Percentiles rank a stretch among this genome's conserved stretches.
Conservation (phyloP, 257 asterid species). For the Solanum raphanifolium region DNA sequence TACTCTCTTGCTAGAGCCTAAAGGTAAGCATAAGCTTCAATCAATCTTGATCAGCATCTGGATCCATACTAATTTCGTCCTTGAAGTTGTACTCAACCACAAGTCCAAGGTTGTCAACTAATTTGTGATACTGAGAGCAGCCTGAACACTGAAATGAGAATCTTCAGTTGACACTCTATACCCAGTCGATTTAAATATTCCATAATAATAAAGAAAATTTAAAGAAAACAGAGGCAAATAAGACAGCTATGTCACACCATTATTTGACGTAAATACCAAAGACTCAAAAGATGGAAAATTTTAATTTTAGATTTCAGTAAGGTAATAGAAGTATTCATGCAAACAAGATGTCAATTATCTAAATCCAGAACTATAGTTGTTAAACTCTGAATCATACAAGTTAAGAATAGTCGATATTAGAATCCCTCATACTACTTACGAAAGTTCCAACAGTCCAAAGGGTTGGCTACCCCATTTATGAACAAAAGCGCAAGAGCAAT, state of each 20-base stretch:
- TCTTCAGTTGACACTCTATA: background rate
- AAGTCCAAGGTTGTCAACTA: slow-evolving; percentile 91
- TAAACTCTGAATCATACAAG: background rate
- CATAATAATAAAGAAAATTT: background rate
- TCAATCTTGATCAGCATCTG: slow-evolving; percentile 34
- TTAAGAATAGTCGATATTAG: background rate
- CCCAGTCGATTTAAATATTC: background rate
- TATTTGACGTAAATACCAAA: background rate
- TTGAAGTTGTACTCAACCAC: slow-evolving; percentile 66
- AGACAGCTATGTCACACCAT: background rate
- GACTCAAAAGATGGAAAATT: background rate
- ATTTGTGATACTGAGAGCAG: slow-evolving; percentile 76
- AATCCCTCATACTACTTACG: background rate
- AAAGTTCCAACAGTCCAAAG: background rate
- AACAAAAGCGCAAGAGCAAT: background rate
- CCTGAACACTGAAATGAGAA: slow-evolving; percentile 68
- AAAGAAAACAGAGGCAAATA: background rate
- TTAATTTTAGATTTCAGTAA: background rate
- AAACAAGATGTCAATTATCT: background rate
- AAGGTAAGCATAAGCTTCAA: background rate
- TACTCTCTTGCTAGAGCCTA: background rate
- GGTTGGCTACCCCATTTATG: background rate
- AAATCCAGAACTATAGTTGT: background rate
- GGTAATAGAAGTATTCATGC: background rate
- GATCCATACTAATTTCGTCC: slow-evolving; percentile 43